A percentile compares a stretch with the other conserved stretches of the same genome.
phyloP scores from a whole-genome alignment of 306 rosid species.

The Dryas drummondii region DNA sequence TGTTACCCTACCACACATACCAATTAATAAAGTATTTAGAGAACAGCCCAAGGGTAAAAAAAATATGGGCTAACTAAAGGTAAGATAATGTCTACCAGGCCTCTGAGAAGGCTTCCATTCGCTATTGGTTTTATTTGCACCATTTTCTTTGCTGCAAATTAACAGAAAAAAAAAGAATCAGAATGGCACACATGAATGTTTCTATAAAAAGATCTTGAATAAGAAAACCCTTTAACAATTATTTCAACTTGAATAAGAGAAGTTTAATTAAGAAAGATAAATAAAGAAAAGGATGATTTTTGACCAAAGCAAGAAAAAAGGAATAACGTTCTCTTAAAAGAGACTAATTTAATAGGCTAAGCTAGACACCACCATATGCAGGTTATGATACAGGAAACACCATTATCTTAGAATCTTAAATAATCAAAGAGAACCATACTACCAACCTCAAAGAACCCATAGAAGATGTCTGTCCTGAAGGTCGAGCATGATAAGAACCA shows the following conservation, averaged over 20 bases:
- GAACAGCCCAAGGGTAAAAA: background rate
- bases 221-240: background rate
- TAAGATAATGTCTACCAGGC: conserved; percentile 53
- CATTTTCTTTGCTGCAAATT: conserved; percentile 68
- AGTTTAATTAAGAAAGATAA: background rate
- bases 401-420: background rate
- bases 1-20: conserved; percentile 6
- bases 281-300: background rate
- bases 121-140: conserved; percentile 46
- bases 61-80: background rate
- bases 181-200: background rate
- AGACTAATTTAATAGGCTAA: background rate
- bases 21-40: background rate
- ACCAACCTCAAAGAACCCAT: conserved; percentile 55
- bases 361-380: too few species aligned
- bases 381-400: background rate
- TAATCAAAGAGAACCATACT: background rate
- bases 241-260: background rate
- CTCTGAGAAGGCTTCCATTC: conserved; percentile 71
- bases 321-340: background rate
- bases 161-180: conserved; percentile 20
- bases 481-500: conserved; percentile 67
- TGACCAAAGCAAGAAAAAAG: background rate
- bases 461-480: conserved; percentile 75
- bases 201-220: background rate